phyloP scores from a whole-genome alignment of 208 protist genomes.

The Leishmania guyanensis region DNA sequence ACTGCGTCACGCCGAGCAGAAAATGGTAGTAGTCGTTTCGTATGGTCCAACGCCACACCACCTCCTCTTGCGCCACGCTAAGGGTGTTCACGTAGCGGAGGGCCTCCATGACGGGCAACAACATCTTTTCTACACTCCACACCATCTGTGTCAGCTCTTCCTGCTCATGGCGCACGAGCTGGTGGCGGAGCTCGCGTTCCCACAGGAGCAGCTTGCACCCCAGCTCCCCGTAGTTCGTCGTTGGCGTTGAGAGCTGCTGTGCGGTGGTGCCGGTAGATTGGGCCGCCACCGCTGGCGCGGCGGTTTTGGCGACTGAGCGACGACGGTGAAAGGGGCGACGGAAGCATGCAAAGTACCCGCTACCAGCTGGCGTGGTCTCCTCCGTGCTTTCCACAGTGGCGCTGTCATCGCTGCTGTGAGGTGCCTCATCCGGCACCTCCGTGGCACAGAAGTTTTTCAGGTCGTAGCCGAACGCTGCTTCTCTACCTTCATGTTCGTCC shows the following conservation, averaged over 20 bases:
- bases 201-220: slow-evolving; percentile 7
- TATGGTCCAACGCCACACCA: slow-evolving; percentile 18
- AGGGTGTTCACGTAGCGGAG: slow-evolving; percentile 20
- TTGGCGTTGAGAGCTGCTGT: neutral
- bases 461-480: neutral
- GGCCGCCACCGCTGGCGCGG: neutral
- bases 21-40: slow-evolving; percentile 11
- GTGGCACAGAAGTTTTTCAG: neutral
- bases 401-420: neutral
- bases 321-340: neutral
- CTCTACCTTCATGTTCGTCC: neutral
- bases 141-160: slow-evolving; percentile 22
- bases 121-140: slow-evolving; percentile 6
- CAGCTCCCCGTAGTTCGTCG: neutral
- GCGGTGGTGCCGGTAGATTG: neutral
- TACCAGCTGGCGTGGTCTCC: neutral
- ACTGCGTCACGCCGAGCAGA: slow-evolving; percentile 12
- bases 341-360: slow-evolving; percentile 2
- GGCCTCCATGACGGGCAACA: slow-evolving; percentile 11
- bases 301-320: neutral
- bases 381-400: neutral
- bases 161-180: slow-evolving; percentile 23
- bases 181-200: slow-evolving; percentile 22
- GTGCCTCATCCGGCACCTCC: neutral
- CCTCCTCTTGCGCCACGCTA: slow-evolving; percentile 7